phyloP scores from a whole-genome alignment of 116 monocot genomes.

The Cymodocea nodosa region DNA sequence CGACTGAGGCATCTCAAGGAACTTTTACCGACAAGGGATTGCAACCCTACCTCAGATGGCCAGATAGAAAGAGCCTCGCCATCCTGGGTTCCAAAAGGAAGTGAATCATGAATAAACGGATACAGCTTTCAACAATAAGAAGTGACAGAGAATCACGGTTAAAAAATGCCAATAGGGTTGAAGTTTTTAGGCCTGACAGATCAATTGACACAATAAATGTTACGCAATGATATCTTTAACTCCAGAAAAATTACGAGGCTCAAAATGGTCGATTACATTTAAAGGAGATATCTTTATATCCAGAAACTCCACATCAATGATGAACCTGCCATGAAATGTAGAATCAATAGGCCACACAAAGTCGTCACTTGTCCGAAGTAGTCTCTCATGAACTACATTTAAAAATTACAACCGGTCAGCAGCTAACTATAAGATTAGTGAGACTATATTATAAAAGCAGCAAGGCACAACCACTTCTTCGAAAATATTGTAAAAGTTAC shows the following conservation, averaged over 20 bases:
- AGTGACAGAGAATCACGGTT: no score
- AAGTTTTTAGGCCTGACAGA: no score
- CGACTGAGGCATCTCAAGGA: conserved; percentile 53
- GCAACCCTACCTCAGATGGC: conserved; percentile 36
- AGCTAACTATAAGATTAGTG: not conserved
- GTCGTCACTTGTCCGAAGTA: conserved; percentile 66
- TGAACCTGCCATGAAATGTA: conserved; percentile 55
- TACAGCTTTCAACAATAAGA: no score
- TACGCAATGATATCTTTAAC: no score
- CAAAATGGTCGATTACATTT: conserved; percentile 25
- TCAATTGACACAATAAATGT: no score
- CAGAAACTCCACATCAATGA: conserved; percentile 80
- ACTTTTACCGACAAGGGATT: conserved; percentile 26
- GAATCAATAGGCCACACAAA: conserved; percentile 75
- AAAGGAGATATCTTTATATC: conserved; percentile 60
- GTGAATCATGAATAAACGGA: not conserved
- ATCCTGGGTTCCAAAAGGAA: conserved; percentile 25
- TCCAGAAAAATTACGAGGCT: not conserved
- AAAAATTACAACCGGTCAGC: not conserved
- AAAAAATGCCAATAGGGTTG: no score
- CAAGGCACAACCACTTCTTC: no score
- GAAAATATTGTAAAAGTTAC: no score
- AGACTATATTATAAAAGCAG: no score
- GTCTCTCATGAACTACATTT: conserved; percentile 53
- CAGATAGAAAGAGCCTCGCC: conserved; percentile 50